These are phyloP conservation scores for Lachnellula arida DNA, from an alignment of 2,329 filamentous ascomycete genomes.

Conservation along the genomic window DNA sequence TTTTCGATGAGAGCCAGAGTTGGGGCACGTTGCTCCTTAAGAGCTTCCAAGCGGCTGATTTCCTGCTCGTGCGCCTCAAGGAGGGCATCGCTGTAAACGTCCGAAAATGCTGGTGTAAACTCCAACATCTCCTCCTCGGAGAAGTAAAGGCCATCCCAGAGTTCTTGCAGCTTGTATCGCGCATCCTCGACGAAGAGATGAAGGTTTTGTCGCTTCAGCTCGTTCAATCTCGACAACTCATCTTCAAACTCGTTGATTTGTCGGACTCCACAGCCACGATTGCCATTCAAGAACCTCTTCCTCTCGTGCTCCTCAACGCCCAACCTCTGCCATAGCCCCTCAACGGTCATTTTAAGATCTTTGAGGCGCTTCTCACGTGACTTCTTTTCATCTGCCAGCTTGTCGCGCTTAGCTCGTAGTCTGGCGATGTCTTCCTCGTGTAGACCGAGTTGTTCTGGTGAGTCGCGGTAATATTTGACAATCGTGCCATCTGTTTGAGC, in stretches of 20 bases:
- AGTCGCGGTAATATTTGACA: constrained; percentile 82
- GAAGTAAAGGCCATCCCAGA: constrained; percentile 92
- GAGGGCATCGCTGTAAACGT: constrained; percentile 93
- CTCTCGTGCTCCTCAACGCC: constrained; percentile 77
- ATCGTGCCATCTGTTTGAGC: constrained; percentile 85
- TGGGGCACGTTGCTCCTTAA: constrained; percentile 84
- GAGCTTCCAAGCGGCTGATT: constrained; percentile 71
- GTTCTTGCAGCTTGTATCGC: constrained; percentile 80
- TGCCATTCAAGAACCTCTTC: constrained; percentile 78
- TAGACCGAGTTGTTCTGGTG: constrained; percentile 89
- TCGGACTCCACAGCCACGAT: constrained; percentile 84
- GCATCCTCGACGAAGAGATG: constrained; percentile 96
- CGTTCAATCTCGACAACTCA: constrained; percentile 78
- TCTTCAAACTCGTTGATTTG: constrained; percentile 96
- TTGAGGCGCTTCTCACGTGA: constrained; percentile 69
- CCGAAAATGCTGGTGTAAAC: constrained; percentile 93
- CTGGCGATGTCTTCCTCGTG: constrained; percentile 79
- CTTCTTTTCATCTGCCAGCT: constrained; percentile 83
- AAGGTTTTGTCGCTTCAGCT: constrained; percentile 91
- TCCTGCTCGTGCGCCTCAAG: constrained; percentile 93
- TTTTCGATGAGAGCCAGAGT: constrained; percentile 77
- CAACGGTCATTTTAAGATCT: constrained; percentile 73
- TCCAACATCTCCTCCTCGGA: constrained; percentile 99
- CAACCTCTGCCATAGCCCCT: constrained; percentile 83
- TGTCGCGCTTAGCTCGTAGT: constrained; percentile 71